Base-by-base conservation (phyloP, 306 rosid genomes). In the Styphnolobium japonicum region DNA sequence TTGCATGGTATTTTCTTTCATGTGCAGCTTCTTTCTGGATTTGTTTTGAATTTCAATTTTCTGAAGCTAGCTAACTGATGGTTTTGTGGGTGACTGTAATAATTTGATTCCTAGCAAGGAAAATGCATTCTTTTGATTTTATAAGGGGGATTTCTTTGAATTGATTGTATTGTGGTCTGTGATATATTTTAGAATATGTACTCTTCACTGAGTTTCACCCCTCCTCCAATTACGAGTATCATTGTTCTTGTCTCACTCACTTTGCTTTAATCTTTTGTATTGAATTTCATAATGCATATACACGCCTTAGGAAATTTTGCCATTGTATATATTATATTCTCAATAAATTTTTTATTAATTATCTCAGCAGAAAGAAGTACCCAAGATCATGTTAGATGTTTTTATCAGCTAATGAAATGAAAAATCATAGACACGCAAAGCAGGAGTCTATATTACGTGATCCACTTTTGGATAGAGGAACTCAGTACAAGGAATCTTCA, bases 131-230 rank as follows among this genome's bases (percentile, higher is more conserved):
- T 63, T 79, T 63, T 45, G 42, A 23, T 66, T 21, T 52, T 12
- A 12, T 1, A 25, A 4, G 53, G 33, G 12, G 43, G 19, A 19
- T 79, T 60, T 60, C 4, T 34, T 61, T 15, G 31, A 48, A 71
- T 29, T 18, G 46, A 23, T 22, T 81, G 73, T 22, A 39, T 76
- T 57, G n/a, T 61, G 78, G 48, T 81, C 11, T 57, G 4, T 34
- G 27, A 57, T 75, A 29, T 29, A 25, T 51, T 42, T 75, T 43
- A 5, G 25, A 36, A 15, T 12, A 25, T 31, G 14, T 64, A 33
- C 2, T 22, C 11, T 51, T 6, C 19, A n/a, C 43, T 14, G 22
- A 39, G 16, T 53, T 31, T 67, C 55, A 39, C 11, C 57, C 75
- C 56, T 77, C 53, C n/a, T 53, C 29, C 23, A 19, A n/a, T 42